Evolutionary conservation across 2,329 filamentous ascomycete genomes (phyloP).

Genomic region (Pleurostoma richardsiae): DNA sequence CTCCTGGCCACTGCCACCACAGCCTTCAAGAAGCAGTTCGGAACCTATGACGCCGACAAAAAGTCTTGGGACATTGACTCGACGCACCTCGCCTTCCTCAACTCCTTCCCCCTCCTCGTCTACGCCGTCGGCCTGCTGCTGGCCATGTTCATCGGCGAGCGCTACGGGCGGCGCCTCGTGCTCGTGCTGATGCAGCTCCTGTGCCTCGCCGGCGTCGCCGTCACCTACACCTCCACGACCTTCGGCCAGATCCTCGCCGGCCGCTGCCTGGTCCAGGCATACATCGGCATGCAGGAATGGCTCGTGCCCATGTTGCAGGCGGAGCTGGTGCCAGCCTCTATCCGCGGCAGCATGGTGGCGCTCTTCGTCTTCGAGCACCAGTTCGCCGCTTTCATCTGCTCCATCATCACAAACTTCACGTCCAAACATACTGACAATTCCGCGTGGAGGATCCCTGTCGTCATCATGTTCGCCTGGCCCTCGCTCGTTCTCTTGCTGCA

Average conservation of each 20-base stretch:
- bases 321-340: conserved; percentile 13
- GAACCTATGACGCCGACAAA: conserved; percentile 6
- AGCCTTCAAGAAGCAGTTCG: conserved; percentile 11
- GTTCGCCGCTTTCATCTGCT: conserved; percentile 12
- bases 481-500: too few relatives aligned
- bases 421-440: conserved; percentile 9
- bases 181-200: conserved; percentile 11
- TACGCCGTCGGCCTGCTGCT: conserved; percentile 11
- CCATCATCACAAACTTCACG: conserved; percentile 13
- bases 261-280: conserved; percentile 12
- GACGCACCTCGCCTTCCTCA: conserved; percentile 13
- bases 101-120: conserved; percentile 12
- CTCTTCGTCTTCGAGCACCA: conserved; percentile 13
- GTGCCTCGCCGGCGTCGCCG: conserved; percentile 8
- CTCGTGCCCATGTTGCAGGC: conserved; percentile 14
- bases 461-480: too few relatives aligned
- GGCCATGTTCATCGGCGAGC: conserved; percentile 10
- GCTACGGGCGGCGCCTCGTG: conserved; percentile 11
- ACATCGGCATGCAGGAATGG: conserved; percentile 13
- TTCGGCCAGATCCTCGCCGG: conserved; percentile 10
- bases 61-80: conserved; percentile 7
- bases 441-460: too few relatives aligned
- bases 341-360: conserved; percentile 11
- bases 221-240: conserved; percentile 7
- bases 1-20: too few relatives aligned